Evolutionary conservation across 257 asterid species (phyloP).

Genomic region (Plantago major): DNA sequence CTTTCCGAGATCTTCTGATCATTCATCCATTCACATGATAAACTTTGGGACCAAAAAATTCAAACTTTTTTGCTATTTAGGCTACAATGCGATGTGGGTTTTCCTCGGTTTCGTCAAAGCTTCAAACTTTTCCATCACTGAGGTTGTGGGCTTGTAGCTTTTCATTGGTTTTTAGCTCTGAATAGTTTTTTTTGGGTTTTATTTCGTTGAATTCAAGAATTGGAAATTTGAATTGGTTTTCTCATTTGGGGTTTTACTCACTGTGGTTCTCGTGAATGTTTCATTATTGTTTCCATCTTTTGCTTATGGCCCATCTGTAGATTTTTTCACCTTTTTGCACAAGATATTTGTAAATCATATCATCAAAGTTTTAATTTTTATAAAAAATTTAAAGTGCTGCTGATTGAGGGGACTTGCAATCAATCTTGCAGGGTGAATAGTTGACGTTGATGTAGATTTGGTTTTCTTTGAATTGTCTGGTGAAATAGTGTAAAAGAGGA

Average conservation of each 20-base stretch:
- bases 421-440: constrained; percentile 12
- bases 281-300: constrained; percentile 24
- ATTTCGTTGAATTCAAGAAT: too few species aligned
- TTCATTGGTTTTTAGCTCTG: not conserved
- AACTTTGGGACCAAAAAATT: not conserved
- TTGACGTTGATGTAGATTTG: constrained; percentile 32
- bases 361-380: constrained; percentile 4
- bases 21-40: constrained; percentile 5
- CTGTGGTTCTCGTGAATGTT: not conserved
- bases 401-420: constrained; percentile 16
- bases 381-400: constrained; percentile 19
- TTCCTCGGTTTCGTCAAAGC: constrained; percentile 14
- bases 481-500: constrained; percentile 15
- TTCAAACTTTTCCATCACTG: constrained; percentile 10
- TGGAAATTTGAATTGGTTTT: not conserved
- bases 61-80: not conserved
- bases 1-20: constrained; percentile 16
- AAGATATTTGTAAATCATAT: constrained; percentile 16
- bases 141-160: constrained; percentile 7
- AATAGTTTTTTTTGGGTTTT: too few species aligned
- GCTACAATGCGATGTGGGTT: constrained; percentile 13
- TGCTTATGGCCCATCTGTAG: constrained; percentile 33
- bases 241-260: too few species aligned
- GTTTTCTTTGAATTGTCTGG: constrained; percentile 10
- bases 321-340: constrained; percentile 11